Base-by-base conservation (phyloP, 345 rosid species). In the Psidium guajava region DNA sequence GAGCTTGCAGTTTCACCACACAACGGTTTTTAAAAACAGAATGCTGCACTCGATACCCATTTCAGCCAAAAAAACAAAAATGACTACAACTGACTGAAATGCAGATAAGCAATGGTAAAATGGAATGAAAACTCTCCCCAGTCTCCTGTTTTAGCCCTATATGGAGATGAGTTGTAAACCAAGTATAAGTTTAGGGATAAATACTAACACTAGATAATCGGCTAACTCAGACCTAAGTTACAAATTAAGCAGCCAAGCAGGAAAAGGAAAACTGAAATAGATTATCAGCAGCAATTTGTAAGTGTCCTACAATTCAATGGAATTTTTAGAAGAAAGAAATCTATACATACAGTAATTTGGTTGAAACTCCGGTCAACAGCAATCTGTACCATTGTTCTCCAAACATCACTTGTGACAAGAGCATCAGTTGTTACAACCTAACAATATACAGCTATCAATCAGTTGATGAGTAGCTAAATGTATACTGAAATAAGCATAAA, bases 371-470 rank as follows among this genome's bases (percentile, higher is more conserved):
- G 90, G 91, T 92, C 90, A 51, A 97, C 99, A 28, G 98, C 93
- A 83, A 89, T 87, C 87, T 89, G 93, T 42, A 96, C 98, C 98
- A 97, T 96, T 92, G 92, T 93, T 90, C 96, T 94, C 99, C 98
- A 97, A 80, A 93, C 92, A 89, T 95, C 96, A 92, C 93, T 91
- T 85, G 94, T 89, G 56, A 97, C 98, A 54, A 88, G 90, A 8
- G 96, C 98, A 54, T 96, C 99, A 12, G 99, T 97, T 83, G 99
- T 97, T 86, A 97, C 88, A 22, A 97, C 98, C 99, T 97, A 97
- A 49, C 89, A 91, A 50, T 88, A 12, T 21, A 83, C 2, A 10
- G 1, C 52, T 24, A 83, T 40, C 32, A 47, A 49, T 28, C 54
- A 82, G 47, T 25, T 22, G 57, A 81, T 6, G 40, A 47, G 42